Evolutionary conservation across 768 basidiomycete species (phyloP), one percentile per base, ranked within the genome.

Genomic region (Mycena belliarum): DNA sequence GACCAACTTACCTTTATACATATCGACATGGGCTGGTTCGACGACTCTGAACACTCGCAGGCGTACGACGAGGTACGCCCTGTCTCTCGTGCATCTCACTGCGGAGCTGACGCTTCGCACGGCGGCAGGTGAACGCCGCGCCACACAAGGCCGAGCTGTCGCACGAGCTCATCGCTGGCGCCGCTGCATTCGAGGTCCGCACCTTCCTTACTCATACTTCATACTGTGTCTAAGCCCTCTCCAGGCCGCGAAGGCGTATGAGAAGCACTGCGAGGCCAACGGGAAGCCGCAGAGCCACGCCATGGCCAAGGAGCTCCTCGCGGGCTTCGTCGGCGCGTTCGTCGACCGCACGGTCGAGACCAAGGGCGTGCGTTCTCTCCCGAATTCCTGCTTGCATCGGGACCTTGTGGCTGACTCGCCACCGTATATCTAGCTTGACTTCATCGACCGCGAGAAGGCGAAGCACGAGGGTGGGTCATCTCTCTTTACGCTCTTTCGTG

Each of bases 91-190:
- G 35, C n/a, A 32, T 32, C 29, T 32, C 29, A 6, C 18, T 5
- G 4, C 18, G 11, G 35, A 37, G n/a, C 35, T 6, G 35, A 18
- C 35, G 35, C n/a, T n/a, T 18, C 18, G 35, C 11, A 9, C 35
- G 16, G 35, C 35, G 35, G 14, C 23, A 48, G 53, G 45, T 55
- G 2, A 44, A 4, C n/a, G 79, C 77, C 48, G 76, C 76, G 16
- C 78, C 77, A 12, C 87, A 87, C 74, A 72, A 85, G 71, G 80
- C 86, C 3, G 49, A 70, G 48, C 71, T 87, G 49, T 81, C 84
- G 7, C 87, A 89, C 68, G 83, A 89, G 71, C 68, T 88, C 45
- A 77, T 89, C 60, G 84, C 85, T 40, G 86, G 72, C 33, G 88
- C 88, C 38, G 88, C 87, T 6, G 70, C 84, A 28, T 89, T 77